Base-by-base conservation (phyloP, 2,329 filamentous ascomycete genomes). In the Ophioceras dolichostomum region DNA sequence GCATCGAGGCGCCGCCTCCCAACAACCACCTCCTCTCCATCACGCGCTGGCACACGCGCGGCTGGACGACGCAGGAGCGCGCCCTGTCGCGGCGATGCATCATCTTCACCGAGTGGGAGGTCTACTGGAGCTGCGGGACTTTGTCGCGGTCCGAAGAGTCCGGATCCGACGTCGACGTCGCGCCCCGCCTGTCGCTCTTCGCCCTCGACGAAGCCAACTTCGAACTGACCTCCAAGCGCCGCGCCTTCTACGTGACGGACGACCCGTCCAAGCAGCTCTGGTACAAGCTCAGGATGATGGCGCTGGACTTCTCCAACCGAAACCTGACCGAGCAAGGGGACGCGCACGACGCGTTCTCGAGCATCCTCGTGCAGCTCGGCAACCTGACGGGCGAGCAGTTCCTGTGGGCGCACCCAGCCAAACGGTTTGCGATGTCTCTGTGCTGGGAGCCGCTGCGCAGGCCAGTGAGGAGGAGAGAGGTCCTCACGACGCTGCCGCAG, bases 61-160 rank as follows among this genome's bases (percentile, higher is more conserved):
- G 42, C 21, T 49, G 45, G 47, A 47, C 45, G 0, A 39, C 41
- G 19, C 47, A 49, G 27, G 47, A 49, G 34, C 24, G 28, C 4
- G 31, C 43, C 5, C 38, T 49, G 1, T 46, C 47, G 6, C 36
- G 32, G 13, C 39, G 47, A 13, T 22, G 33, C 16, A 37, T 49
- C 22, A 32, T 38, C 14, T 42, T 40, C 26, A 24, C 29, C 10
- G 16, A 20, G 20, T 22, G 18, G 30, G 29, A 27, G 22, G 36
- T 29, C 20, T 19, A 33, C 7, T 38, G 31, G 16, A 29, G 19
- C 13, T 38, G 36, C 36, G 28, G 22, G 22, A 26, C 12, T 7
- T 26, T 26, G 8, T 7, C 22, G 22, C 8, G 12, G 22, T 8
- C 22, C 8, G 22, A 26, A 12, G 8, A 8, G 22, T n/a, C n/a